These are phyloP conservation scores for Sugiyamaella castrensis DNA, from an alignment of 1,139 yeast genomes.

Conservation along the genomic window DNA sequence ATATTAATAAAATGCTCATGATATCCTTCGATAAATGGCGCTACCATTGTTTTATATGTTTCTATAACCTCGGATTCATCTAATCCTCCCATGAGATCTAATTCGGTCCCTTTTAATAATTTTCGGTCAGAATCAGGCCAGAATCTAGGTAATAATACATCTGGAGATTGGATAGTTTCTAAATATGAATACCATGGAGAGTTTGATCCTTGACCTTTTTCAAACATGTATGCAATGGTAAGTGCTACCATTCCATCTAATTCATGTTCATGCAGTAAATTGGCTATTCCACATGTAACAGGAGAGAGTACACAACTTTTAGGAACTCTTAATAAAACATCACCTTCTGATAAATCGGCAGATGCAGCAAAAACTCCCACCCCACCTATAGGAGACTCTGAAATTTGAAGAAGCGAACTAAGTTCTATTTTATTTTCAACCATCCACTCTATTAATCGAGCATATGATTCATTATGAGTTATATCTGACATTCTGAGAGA, in stretches of 20 bases:
- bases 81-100: conserved; percentile 60
- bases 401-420: conserved; percentile 42
- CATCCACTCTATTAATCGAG: conserved; percentile 32
- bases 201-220: conserved; percentile 47
- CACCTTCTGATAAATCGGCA: conserved; percentile 39
- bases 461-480: conserved; percentile 19
- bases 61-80: conserved; percentile 55
- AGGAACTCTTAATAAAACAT: conserved; percentile 33
- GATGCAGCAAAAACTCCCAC: conserved; percentile 64
- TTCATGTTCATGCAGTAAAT: conserved; percentile 58
- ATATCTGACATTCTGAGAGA: conserved; percentile 9
- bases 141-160: conserved; percentile 46
- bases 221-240: conserved; percentile 70
- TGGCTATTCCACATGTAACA: conserved; percentile 56
- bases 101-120: conserved; percentile 61
- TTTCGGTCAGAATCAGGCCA: conserved; percentile 56
- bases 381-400: conserved; percentile 58
- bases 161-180: conserved; percentile 50
- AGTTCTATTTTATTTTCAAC: conserved; percentile 29
- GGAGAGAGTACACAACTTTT: conserved; percentile 35
- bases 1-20: conserved; percentile 25
- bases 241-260: conserved; percentile 66
- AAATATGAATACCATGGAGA: conserved; percentile 81
- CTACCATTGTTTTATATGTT: conserved; percentile 47
- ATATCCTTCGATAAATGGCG: conserved; percentile 33